Evolutionary conservation across 75 land plant species (phyloP).

Genomic region (Picea sitchensis): DNA sequence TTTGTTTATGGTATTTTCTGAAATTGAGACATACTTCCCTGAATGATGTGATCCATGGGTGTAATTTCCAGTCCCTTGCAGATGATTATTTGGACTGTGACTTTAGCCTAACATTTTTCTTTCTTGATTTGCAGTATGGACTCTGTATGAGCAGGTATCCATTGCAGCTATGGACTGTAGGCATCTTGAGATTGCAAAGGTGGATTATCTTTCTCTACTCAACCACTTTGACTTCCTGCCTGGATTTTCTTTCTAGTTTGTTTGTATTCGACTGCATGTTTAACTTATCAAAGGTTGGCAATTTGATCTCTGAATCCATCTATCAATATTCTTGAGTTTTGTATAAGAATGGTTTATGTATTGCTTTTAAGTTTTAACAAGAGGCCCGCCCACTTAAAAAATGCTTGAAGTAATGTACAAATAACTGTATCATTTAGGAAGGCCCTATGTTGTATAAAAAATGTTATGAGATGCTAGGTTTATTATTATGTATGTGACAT

Average conservation of each 20-base stretch:
- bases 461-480: neutral
- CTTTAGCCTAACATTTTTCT: neutral
- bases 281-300: neutral
- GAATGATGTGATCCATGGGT: neutral
- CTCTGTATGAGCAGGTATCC: conserved; percentile 88
- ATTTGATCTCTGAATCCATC: neutral
- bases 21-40: too few relatives aligned
- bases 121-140: conserved; percentile 66
- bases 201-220: conserved; percentile 6
- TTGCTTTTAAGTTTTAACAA: neutral
- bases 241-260: neutral
- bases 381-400: neutral
- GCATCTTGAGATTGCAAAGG: conserved; percentile 74
- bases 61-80: neutral
- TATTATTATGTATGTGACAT: neutral
- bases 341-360: neutral
- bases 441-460: neutral
- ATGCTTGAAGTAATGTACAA: neutral
- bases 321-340: neutral
- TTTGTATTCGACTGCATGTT: neutral
- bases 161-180: conserved; percentile 90
- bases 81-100: neutral
- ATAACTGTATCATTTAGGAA: neutral
- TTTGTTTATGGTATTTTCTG: too few relatives aligned
- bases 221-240: neutral